Evolutionary conservation across 306 rosid species (phyloP), one percentile per base, ranked within the genome.

Genomic region (Begonia peltatifolia): DNA sequence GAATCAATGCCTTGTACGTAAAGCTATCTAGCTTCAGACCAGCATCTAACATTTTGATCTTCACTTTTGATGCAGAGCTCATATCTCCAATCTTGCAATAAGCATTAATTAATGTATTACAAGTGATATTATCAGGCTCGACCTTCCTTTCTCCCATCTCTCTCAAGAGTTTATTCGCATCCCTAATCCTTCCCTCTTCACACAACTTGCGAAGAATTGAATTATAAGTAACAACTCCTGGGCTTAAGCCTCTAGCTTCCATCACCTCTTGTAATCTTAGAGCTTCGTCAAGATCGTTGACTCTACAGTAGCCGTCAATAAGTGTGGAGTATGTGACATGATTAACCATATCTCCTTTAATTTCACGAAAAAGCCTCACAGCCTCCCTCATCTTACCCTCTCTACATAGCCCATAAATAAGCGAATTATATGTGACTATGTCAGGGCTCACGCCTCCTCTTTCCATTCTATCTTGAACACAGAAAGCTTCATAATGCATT

Each of bases 311-410:
- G 41, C 97, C 97, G 17, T 89, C 94, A 59, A 89, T 76, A 62
- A 89, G 63, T 36, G 93, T 82, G 63, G 94, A 77, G 69, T 84
- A 89, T 0, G 95, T 84, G 53, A 82, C 76, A 57, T 80, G 81
- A 67, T 84, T 82, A 12, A 87, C 89, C 65, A 61, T 64, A 47
- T 73, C 78, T 9, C 50, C 76, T 68, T 75, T 82, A 14, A 82
- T 78, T 55, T 84, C 93, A 0, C 76, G 71, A 44, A 84, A 79
- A 71, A 89, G 82, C 62, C 71, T 78, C 43, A 72, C 71, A 62
- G 95, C 97, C 66, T 84, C 93, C 55, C 83, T 74, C 94, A 84
- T 82, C 74, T 80, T 78, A 42, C 97, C 87, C 56, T 89, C 97
- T 68, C 67, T 76, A 68, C 90, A 78, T 64, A 73, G 82, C 13